Base-by-base conservation (phyloP, 805 yeast genomes). In the Metschnikowia continentalis region DNA sequence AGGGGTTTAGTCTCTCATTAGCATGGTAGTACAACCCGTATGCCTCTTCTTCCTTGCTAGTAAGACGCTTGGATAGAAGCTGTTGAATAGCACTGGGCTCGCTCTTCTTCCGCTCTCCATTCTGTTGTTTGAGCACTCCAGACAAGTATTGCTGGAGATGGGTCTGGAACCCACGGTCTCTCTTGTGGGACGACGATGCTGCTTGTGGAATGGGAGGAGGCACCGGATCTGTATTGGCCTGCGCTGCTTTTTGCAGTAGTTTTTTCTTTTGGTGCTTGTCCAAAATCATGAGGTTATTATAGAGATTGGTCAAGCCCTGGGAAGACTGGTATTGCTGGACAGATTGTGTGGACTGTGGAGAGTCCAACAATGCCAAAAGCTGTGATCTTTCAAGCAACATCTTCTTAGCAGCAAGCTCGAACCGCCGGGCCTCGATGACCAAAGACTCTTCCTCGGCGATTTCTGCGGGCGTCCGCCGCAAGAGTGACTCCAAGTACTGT, bases 401-500 rank as follows among this genome's bases (percentile, higher is more conserved):
- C 66, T 88, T 87, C 71, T 90, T 91, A 0, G 97, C 96, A 2
- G 96, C 88, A 51, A 90, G 80, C 63, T 94, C 98, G 55, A 94
- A 88, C 56, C 92, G 84, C 45, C 96, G 80, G 2, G 97, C 95
- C 65, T 94, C 99, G 32, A 92, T 84, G 10, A 94, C 88, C 46
- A 94, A 74, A 0, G 96, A 90, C 66, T 94, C 98, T 64, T 94
- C 99, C 70, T 94, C 99, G 0, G 98, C 98, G 42, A 94, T 88
- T 65, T 94, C 99, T 0, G 97, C 96, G 0, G 99, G 97, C 2
- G 92, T 83, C 58, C 99, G 75, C 35, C 83, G 82, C 40, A 92
- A 74, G 36, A 94, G 71, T 54, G 88, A 81, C 59, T 84, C 84
- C 42, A 94, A 69, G 63, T 92, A 92, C 47, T 80, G 80, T 60